phyloP scores from a whole-genome alignment of 768 basidiomycete genomes.

The Russula sp. region DNA sequence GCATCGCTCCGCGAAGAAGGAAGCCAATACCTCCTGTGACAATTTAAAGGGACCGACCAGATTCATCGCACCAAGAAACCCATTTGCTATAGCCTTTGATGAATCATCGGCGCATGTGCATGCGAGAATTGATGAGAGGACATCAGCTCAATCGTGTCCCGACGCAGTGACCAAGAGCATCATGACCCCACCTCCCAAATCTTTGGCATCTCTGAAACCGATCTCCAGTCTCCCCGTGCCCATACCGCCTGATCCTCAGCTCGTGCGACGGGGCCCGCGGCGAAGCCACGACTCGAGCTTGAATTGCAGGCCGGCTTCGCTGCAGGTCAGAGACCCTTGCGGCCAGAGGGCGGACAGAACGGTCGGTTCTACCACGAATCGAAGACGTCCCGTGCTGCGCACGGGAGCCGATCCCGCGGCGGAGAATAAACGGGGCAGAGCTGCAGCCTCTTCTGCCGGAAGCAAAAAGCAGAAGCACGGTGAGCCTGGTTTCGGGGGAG shows the following conservation, averaged over 20 bases:
- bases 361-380: background rate
- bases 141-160: background rate
- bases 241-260: constrained; percentile 1
- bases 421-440: constrained; percentile 3
- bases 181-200: background rate
- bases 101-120: background rate
- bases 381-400: background rate
- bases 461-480: constrained; percentile 1
- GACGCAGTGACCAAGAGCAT: constrained; percentile 1
- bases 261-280: background rate
- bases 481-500: background rate
- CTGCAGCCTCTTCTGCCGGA: background rate
- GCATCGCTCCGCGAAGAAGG: background rate
- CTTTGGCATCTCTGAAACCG: constrained; percentile 10
- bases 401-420: background rate
- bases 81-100: background rate
- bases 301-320: background rate
- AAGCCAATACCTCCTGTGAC: background rate
- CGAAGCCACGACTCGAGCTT: background rate
- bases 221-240: constrained; percentile 13
- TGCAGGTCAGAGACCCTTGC: background rate
- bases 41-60: background rate
- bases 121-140: background rate
- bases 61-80: background rate
- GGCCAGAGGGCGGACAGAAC: constrained; percentile 3